Base-by-base conservation (phyloP, 169 alveolate species). In the Perkinsus marinus region DNA sequence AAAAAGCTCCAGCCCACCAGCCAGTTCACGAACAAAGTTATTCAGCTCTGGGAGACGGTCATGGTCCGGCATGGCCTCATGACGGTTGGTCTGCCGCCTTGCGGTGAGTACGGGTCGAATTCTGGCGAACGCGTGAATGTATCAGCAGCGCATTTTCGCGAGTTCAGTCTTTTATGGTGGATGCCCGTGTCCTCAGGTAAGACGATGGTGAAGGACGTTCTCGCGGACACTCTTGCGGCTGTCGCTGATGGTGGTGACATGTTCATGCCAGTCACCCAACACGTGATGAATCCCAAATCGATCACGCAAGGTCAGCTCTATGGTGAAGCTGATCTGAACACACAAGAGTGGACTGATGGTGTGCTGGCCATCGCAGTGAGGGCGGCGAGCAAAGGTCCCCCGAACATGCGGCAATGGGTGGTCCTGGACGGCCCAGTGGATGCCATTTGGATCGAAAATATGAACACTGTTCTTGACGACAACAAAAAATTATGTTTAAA, bases 401-500 rank as follows among this genome's bases (percentile, higher is more conserved):
- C 95, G 90, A 94, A 96, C 43, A 96, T 94, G 90, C 93, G 97
- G 89, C 97, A 97, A 93, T 97, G 99, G 98, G 95, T 97, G 91
- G 96, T 97, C 39, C 97, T 97, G 91, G 99, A 97, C 94, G 99
- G 99, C 17, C 99, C 99, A 3, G 99, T 97, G n/a, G 99, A 97
- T 94, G 98, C 99, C 39, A 96, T 97, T 93, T 97, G 99, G 99
- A 97, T 97, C 92, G 99, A 97, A 94, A 97, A 97, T 94, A 97
- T 97, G 99, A 97, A 97, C 94, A 97, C 99, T 0, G 98, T 97
- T 92, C 94, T 97, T 38, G 99, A 97, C 95, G 99, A 97, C 93
- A 97, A 97, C 94, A 97, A 97, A 92, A 97, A 96, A 94, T 94
- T 97, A 41, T 97, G 99, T 92, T 92, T 97, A 89, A 97, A 96